Conservation (phyloP, 331 rosid species). For the Acacia concinna region DNA sequence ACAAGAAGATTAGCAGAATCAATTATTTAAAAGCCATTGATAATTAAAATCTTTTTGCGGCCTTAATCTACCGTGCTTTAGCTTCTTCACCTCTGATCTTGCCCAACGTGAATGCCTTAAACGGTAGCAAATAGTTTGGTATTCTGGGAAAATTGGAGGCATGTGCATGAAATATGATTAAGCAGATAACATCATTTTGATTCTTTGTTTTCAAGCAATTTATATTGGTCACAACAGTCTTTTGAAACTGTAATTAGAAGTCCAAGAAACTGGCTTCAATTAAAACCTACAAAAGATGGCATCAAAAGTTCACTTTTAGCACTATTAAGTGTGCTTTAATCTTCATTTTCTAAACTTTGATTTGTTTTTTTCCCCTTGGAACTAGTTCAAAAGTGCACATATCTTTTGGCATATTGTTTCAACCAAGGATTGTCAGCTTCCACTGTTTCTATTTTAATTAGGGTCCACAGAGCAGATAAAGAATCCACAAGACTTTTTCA, state of each 20-base stretch:
- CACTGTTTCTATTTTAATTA: conserved; percentile 34
- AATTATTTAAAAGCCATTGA: not conserved
- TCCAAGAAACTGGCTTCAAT: not conserved
- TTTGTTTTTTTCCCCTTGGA: not conserved
- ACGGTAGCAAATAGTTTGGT: not conserved
- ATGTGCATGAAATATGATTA: not conserved
- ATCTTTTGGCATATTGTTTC: not conserved
- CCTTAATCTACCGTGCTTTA: not conserved
- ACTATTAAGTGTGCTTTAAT: not conserved
- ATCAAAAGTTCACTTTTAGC: not conserved
- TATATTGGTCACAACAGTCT: not conserved
- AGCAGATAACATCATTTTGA: not conserved
- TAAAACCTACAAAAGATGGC: not conserved
- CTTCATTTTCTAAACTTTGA: not conserved
- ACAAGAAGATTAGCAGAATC: not conserved
- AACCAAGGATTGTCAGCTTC: conserved; percentile 1
- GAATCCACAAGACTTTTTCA: conserved; percentile 60
- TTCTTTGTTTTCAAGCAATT: not conserved
- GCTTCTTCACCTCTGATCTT: not conserved
- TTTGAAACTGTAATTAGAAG: not conserved
- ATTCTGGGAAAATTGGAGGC: not conserved
- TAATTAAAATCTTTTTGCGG: not conserved
- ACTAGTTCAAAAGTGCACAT: too few relatives aligned
- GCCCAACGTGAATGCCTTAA: not conserved
- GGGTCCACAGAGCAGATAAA: conserved; percentile 72